A percentile compares a stretch with the other conserved stretches of the same genome.
phyloP scores from a whole-genome alignment of 2,329 filamentous ascomycete species.

The Lachnum nothofagi region DNA sequence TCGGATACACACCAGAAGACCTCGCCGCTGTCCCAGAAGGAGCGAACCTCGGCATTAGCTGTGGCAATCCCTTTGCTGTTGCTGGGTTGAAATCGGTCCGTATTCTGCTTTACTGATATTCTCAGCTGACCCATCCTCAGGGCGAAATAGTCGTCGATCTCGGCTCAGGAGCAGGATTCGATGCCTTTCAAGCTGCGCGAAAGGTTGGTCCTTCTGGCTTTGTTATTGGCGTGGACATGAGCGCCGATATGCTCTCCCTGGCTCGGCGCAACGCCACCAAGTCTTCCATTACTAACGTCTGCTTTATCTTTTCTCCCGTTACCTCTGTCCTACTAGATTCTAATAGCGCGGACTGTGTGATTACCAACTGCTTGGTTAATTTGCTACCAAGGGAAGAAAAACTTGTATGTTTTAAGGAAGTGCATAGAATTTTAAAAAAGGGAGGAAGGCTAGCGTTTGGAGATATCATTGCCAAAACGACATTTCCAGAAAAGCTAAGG shows the following conservation, averaged over 20 bases:
- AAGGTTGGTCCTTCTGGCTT: conserved; percentile 45
- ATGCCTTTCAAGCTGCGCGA: conserved; percentile 48
- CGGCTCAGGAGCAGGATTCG: conserved; percentile 53
- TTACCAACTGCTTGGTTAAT: conserved; percentile 4
- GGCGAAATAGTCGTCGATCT: conserved; percentile 55
- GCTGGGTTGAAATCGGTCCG: conserved; percentile 14
- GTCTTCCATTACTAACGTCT: background rate
- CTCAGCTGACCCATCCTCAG: conserved; percentile 27
- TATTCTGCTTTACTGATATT: background rate
- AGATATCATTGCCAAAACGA: conserved; percentile 29
- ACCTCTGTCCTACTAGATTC: background rate
- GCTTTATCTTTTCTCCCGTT: background rate
- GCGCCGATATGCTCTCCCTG: conserved; percentile 37
- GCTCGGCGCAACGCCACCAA: conserved; percentile 4
- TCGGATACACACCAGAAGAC: conserved; percentile 42
- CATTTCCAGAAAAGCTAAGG: conserved; percentile 44
- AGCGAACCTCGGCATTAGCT: conserved; percentile 24
- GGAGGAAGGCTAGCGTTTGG: background rate
- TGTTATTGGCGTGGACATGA: conserved; percentile 57
- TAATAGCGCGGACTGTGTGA: background rate
- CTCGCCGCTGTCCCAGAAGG: conserved; percentile 18
- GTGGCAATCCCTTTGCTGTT: conserved; percentile 20
- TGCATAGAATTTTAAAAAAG: background rate
- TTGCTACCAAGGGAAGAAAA: background rate
- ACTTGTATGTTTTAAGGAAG: background rate